These are phyloP conservation scores for Aspergillus conjunctus DNA, from an alignment of 495 filamentous ascomycete genomes.

Conservation along the genomic window DNA sequence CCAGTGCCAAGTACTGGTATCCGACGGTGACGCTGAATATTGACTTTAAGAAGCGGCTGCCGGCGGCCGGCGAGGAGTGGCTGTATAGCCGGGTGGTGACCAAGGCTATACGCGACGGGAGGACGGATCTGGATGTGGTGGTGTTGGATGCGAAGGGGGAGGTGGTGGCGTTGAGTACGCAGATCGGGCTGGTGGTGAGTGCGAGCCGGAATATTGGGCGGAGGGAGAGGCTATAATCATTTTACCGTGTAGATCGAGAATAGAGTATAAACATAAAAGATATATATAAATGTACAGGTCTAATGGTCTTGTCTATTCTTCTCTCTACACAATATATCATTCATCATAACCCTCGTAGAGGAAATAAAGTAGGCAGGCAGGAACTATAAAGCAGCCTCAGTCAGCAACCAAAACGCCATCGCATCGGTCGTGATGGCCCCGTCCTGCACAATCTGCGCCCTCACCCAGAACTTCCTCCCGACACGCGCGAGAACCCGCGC, in stretches of 20 bases:
- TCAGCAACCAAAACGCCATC: constrained; percentile 47
- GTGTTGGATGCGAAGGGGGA: constrained; percentile 59
- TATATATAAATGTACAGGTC: constrained; percentile 2
- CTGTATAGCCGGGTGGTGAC: constrained; percentile 59
- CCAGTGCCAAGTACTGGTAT: constrained; percentile 64
- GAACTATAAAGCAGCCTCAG: constrained; percentile 1
- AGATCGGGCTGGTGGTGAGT: constrained; percentile 62
- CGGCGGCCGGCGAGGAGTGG: constrained; percentile 63
- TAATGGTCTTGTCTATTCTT: neutral
- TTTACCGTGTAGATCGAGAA: constrained; percentile 14
- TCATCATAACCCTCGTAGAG: constrained; percentile 1
- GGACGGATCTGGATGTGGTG: constrained; percentile 66
- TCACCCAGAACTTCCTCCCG: constrained; percentile 45
- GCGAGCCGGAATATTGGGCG: constrained; percentile 55
- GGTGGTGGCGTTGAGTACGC: constrained; percentile 62
- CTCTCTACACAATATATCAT: constrained; percentile 1
- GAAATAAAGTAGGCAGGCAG: too few species aligned
- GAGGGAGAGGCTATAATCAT: constrained; percentile 35
- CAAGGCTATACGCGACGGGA: constrained; percentile 61
- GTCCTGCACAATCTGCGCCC: constrained; percentile 44
- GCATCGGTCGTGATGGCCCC: constrained; percentile 42
- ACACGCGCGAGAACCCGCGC: constrained; percentile 38
- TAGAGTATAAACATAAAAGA: constrained; percentile 17
- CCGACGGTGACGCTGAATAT: constrained; percentile 72
- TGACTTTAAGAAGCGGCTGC: constrained; percentile 66